Conservation (phyloP, 306 rosid genomes). For the Crataegus laevigata region DNA sequence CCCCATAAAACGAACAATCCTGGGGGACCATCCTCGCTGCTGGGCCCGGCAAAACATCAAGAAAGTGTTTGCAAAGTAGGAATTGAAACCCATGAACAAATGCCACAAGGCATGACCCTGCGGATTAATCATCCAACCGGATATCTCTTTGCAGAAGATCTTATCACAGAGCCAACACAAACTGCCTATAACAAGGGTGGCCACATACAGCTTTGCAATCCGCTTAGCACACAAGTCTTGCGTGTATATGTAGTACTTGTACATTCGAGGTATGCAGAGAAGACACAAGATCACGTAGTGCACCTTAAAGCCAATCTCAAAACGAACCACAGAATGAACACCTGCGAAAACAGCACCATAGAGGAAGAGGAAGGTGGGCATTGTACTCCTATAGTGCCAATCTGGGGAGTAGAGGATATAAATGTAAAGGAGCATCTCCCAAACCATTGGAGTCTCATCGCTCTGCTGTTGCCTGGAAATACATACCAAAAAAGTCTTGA, state of each 20-base stretch:
- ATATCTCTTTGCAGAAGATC: conserved; percentile 57
- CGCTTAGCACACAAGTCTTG: conserved; percentile 47
- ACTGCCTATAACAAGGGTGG: conserved; percentile 51
- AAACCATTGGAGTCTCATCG: conserved; percentile 86
- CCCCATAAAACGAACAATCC: conserved; percentile 49
- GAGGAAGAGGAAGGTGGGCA: conserved; percentile 79
- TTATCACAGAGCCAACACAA: conserved; percentile 59
- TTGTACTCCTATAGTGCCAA: conserved; percentile 82
- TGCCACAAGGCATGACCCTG: conserved; percentile 94
- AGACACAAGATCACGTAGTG: conserved; percentile 59
- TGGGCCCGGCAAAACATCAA: conserved; percentile 90
- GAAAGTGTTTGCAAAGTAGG: conserved; percentile 76
- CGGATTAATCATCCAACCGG: conserved; percentile 54
- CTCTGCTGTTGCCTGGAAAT: conserved; percentile 79
- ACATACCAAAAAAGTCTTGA: not conserved
- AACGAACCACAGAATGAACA: conserved; percentile 47
- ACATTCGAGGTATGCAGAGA: conserved; percentile 82
- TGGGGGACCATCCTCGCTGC: conserved; percentile 68
- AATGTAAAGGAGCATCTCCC: conserved; percentile 83
- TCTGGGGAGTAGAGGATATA: conserved; percentile 85
- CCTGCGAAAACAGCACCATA: conserved; percentile 58
- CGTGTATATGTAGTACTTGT: conserved; percentile 75
- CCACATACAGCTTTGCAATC: conserved; percentile 51
- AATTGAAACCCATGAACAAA: conserved; percentile 63
- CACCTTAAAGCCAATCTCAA: conserved; percentile 63